These are phyloP conservation scores for Coriolopsis trogii DNA, from an alignment of 1,284 basidiomycete genomes.

Conservation along the genomic window DNA sequence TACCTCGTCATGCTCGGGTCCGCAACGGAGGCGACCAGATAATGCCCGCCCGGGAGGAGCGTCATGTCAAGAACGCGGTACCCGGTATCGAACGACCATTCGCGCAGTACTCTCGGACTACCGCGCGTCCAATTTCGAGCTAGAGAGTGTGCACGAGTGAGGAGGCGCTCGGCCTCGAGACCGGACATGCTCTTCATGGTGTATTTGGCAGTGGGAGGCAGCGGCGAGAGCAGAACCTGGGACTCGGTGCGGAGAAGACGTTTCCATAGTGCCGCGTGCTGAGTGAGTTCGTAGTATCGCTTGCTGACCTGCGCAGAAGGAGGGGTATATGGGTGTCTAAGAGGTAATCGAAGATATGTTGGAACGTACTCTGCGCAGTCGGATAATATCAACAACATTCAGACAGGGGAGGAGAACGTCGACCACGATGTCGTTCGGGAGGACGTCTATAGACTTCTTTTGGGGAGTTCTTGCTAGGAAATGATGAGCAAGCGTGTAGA, in stretches of 20 bases:
- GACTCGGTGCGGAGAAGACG: slow-evolving; percentile 52
- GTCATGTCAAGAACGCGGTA: slow-evolving; percentile 59
- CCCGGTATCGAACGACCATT: slow-evolving; percentile 41
- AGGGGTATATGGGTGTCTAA: background rate
- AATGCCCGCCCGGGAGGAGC: slow-evolving; percentile 70
- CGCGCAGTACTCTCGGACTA: slow-evolving; percentile 24
- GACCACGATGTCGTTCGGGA: slow-evolving; percentile 25
- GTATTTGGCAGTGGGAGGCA: slow-evolving; percentile 61
- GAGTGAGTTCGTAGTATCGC: slow-evolving; percentile 38
- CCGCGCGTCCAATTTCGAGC: slow-evolving; percentile 40
- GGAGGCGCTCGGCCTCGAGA: slow-evolving; percentile 64
- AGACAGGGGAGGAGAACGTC: slow-evolving; percentile 21
- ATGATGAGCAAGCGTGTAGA: background rate
- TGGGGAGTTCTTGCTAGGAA: slow-evolving; percentile 1
- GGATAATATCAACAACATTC: slow-evolving; percentile 21
- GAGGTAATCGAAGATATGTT: background rate
- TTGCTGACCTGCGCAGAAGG: slow-evolving; percentile 22
- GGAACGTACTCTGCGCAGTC: slow-evolving; percentile 22
- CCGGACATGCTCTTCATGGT: slow-evolving; percentile 44
- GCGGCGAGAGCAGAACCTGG: slow-evolving; percentile 58
- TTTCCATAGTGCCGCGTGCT: slow-evolving; percentile 72
- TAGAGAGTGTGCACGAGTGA: slow-evolving; percentile 61
- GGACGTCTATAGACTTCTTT: slow-evolving; percentile 16
- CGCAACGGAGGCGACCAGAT: slow-evolving; percentile 62
- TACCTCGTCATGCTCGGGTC: slow-evolving; percentile 47